phyloP scores from a whole-genome alignment of 1,284 basidiomycete genomes.

The Apiotrichum brassicae region DNA sequence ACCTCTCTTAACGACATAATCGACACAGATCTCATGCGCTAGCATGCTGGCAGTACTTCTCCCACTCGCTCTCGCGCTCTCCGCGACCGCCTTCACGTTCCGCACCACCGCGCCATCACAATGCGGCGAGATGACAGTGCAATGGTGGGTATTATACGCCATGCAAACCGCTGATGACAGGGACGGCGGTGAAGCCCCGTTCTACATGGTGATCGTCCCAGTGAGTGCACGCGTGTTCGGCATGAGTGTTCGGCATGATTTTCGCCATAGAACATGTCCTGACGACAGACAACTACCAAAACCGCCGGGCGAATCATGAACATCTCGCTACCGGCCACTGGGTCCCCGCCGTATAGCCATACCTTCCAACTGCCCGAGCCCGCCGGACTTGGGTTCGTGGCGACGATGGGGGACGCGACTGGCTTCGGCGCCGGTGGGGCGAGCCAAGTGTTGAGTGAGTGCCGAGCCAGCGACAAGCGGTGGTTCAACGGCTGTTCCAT shows the following conservation, averaged over 20 bases:
- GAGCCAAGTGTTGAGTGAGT: constrained; percentile 33
- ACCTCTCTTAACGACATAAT: too few species aligned
- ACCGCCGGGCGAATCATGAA: constrained; percentile 28
- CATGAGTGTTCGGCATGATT: too few species aligned
- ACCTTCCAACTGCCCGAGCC: constrained; percentile 32
- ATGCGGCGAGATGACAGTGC: constrained; percentile 35
- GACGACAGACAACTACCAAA: constrained; percentile 27
- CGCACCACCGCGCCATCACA: constrained; percentile 32
- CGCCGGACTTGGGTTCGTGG: constrained; percentile 30
- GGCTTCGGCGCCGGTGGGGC: constrained; percentile 39
- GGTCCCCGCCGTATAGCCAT: constrained; percentile 16
- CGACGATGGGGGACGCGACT: constrained; percentile 34
- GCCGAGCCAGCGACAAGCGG: too few species aligned
- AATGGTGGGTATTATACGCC: too few species aligned
- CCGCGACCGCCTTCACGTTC: constrained; percentile 34
- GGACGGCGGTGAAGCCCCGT: constrained; percentile 35
- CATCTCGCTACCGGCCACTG: constrained; percentile 29
- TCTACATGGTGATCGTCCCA: constrained; percentile 31
- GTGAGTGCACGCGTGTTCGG: constrained; percentile 19
- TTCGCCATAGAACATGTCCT: too few species aligned
- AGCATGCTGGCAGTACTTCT: too few species aligned
- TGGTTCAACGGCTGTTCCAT: constrained; percentile 30
- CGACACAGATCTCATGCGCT: too few species aligned
- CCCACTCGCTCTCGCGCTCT: too few species aligned
- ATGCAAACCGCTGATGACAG: constrained; percentile 22